Evolutionary conservation across 768 basidiomycete genomes (phyloP), one percentile per base, ranked within the genome.

Genomic region (Dendrothele bispora): DNA sequence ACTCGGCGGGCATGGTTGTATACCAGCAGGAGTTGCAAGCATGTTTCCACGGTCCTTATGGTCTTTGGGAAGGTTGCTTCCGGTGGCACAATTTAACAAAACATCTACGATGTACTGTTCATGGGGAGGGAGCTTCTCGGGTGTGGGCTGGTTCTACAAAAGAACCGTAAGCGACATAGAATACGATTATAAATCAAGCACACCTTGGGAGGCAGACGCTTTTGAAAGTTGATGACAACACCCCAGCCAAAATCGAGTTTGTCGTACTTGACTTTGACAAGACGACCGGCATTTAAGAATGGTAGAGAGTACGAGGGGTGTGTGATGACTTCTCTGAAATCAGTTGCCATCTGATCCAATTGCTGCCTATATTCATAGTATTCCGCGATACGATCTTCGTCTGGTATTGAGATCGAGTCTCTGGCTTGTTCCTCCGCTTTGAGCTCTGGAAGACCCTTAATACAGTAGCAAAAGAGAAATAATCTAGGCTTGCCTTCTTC

Each of bases 161-260:
- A 44, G 10, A 34, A 18, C 32, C 15, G 11, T n/a, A n/a, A n/a
- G n/a, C n/a, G n/a, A n/a, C n/a, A n/a, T n/a, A n/a, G n/a, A n/a
- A n/a, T 17, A 24, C 6, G 6, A 18, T 24, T 17, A n/a, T 24
- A 38, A 20, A 25, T 32, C 28, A 36, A 20, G 56, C 70, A 20
- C 51, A 85, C 91, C 73, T 93, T 95, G 14, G 88, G 79, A n/a
- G 84, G 81, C 18, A 84, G 56, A 0, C 94, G 82, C 66, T 97
- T 97, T 62, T 90, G 86, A 60, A 84, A 98, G 62, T 93, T 95
- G 60, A 98, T 79, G 43, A 98, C 82, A 35, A 93, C 81, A 30
- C 95, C 95, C 97, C 97, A 98, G 8, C 95, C 95, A 65, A 95
- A 98, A 66, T 99, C 89, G 12, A 85, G 70, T 30, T 88, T 85